A percentile compares a stretch with the other conserved stretches of the same genome.
Conservation (phyloP, 78 protist genomes). For the Trichosphaerium sp. region DNA sequence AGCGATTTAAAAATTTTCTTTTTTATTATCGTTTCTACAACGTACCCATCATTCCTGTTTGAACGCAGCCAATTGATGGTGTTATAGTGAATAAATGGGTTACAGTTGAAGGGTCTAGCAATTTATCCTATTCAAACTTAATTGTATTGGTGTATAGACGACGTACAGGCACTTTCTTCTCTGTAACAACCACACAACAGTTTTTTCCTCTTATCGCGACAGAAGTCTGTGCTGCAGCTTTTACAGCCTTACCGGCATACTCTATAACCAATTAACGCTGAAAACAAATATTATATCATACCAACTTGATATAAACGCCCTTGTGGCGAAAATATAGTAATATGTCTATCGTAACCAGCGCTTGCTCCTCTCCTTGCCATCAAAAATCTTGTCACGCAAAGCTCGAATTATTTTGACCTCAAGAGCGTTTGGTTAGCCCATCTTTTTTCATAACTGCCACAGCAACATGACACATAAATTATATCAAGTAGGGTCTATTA, state of each 20-base stretch:
- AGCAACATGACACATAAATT: too few relatives aligned
- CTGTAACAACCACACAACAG: conserved; percentile 69
- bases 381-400: too few relatives aligned
- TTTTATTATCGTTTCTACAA: not conserved
- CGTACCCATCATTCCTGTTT: conserved; percentile 79
- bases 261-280: conserved; percentile 18
- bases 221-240: conserved; percentile 69
- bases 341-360: conserved; percentile 91
- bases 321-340: conserved; percentile 93
- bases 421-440: too few relatives aligned
- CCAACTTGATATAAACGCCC: conserved; percentile 95
- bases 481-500: too few relatives aligned
- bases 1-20: too few relatives aligned
- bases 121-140: conserved; percentile 61
- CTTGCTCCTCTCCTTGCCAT: conserved; percentile 55
- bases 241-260: conserved; percentile 93
- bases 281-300: conserved; percentile 1
- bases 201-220: conserved; percentile 88
- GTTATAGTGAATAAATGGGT: conserved; percentile 75
- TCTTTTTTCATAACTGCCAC: too few relatives aligned
- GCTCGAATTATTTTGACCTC: too few relatives aligned
- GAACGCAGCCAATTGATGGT: conserved; percentile 73
- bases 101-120: conserved; percentile 70
- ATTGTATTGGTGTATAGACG: not conserved
- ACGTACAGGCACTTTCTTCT: conserved; percentile 82